These are phyloP conservation scores for Bipolaris zeicola DNA, from an alignment of 2,329 filamentous ascomycete genomes.

Conservation along the genomic window DNA sequence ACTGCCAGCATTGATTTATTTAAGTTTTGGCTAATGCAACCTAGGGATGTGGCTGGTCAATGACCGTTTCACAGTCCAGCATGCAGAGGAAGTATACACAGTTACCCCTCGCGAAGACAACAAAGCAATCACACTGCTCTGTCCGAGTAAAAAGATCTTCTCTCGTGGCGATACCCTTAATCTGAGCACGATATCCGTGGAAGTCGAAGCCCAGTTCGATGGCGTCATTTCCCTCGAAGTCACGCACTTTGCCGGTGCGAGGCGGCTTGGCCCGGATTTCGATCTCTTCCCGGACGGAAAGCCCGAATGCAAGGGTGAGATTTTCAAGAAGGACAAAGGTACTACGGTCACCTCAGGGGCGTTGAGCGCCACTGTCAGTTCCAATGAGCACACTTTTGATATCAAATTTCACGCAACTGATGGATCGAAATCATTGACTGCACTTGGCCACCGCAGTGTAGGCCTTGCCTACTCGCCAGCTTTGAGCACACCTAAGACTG, in stretches of 20 bases:
- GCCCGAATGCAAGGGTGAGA: slow-evolving; percentile 46
- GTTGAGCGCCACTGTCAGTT: slow-evolving; percentile 59
- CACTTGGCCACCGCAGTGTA: slow-evolving; percentile 61
- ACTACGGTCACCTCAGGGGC: slow-evolving; percentile 60
- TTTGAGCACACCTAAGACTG: slow-evolving; percentile 59
- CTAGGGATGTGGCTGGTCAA: slow-evolving; percentile 68
- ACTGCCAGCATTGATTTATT: neutral
- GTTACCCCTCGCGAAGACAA: slow-evolving; percentile 54
- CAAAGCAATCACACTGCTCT: slow-evolving; percentile 60
- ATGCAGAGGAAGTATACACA: slow-evolving; percentile 68
- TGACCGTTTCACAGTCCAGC: slow-evolving; percentile 65
- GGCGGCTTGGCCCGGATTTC: slow-evolving; percentile 61
- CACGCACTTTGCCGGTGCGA: slow-evolving; percentile 63
- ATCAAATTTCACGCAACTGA: slow-evolving; percentile 61
- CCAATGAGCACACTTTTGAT: slow-evolving; percentile 58
- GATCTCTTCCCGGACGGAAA: slow-evolving; percentile 62
- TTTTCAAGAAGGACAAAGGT: slow-evolving; percentile 50
- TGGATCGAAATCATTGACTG: slow-evolving; percentile 59
- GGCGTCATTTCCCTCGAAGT: slow-evolving; percentile 65
- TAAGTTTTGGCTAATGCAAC: slow-evolving; percentile 12
- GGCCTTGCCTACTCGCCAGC: slow-evolving; percentile 63
- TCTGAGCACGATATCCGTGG: slow-evolving; percentile 60
- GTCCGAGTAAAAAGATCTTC: slow-evolving; percentile 62
- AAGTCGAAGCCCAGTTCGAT: slow-evolving; percentile 62
- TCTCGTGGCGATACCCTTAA: slow-evolving; percentile 63